Evolutionary conservation across 1,284 basidiomycete species (phyloP).

Genomic region (Microbotryomycetes sp.): DNA sequence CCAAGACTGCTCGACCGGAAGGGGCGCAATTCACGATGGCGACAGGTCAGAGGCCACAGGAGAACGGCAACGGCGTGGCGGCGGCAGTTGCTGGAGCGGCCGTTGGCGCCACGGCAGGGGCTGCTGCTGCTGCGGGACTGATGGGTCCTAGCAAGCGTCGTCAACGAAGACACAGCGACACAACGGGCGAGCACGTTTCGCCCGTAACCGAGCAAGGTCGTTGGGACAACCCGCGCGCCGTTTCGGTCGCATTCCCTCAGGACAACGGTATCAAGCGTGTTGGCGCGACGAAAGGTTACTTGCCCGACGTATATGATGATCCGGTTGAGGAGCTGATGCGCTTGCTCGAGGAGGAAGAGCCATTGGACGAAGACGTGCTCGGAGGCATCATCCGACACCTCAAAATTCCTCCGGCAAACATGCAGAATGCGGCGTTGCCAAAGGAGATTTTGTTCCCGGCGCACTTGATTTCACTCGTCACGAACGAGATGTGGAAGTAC

Average conservation of each 20-base stretch:
- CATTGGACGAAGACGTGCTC: constrained; percentile 88
- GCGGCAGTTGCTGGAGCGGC: constrained; percentile 36
- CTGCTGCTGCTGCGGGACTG: constrained; percentile 13
- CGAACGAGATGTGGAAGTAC: constrained; percentile 99
- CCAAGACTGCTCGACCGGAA: constrained; percentile 43
- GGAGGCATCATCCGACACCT: constrained; percentile 82
- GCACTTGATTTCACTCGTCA: constrained; percentile 94
- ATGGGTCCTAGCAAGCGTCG: constrained; percentile 33
- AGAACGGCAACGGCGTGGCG: constrained; percentile 35
- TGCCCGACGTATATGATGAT: constrained; percentile 60
- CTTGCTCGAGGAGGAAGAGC: constrained; percentile 83
- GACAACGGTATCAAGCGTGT: constrained; percentile 62
- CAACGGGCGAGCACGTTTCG: constrained; percentile 55
- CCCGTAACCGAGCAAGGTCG: constrained; percentile 66
- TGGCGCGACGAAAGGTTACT: constrained; percentile 58
- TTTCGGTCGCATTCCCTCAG: constrained; percentile 79
- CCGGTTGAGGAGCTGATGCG: constrained; percentile 91
- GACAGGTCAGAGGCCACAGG: constrained; percentile 45
- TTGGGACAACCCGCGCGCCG: constrained; percentile 72
- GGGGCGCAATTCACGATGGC: constrained; percentile 45
- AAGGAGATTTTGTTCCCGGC: constrained; percentile 99
- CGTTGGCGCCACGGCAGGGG: constrained; percentile 19
- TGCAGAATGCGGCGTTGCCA: constrained; percentile 82
- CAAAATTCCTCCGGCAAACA: constrained; percentile 85
- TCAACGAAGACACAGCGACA: constrained; percentile 75